Conservation (phyloP, 352 stramenopile genomes). For the Peronospora tabacina region DNA sequence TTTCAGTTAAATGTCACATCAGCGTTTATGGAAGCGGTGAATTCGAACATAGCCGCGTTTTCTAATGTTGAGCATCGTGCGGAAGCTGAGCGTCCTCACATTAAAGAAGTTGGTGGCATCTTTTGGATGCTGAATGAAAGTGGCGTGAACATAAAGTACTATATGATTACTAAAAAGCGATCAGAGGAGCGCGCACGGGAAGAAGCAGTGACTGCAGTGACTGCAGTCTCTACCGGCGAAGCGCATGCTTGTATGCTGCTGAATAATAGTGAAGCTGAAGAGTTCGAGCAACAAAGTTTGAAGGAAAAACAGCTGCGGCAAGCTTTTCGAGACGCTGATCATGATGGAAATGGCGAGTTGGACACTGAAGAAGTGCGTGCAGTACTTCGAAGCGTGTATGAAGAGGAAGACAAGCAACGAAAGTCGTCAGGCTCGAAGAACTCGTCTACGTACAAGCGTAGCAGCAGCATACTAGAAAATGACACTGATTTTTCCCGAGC, state of each 20-base stretch:
- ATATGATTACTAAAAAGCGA: conserved; percentile 66
- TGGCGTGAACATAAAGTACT: conserved; percentile 74
- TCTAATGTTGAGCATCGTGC: conserved; percentile 44
- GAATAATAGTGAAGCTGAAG: conserved; percentile 56
- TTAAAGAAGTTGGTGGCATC: conserved; percentile 72
- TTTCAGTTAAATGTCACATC: conserved; percentile 83
- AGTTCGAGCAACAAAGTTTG: conserved; percentile 69
- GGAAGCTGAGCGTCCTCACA: conserved; percentile 54
- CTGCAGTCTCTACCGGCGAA: conserved; percentile 39
- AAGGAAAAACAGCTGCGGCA: conserved; percentile 83
- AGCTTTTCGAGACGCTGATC: conserved; percentile 69
- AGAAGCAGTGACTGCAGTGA: conserved; percentile 52
- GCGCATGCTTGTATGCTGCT: conserved; percentile 57
- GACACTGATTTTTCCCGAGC: conserved; percentile 48
- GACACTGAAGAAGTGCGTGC: conserved; percentile 68
- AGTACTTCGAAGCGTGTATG: conserved; percentile 63
- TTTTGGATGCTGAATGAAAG: conserved; percentile 85
- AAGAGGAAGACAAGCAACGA: conserved; percentile 56
- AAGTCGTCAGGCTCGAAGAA: conserved; percentile 24
- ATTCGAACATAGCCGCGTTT: conserved; percentile 56
- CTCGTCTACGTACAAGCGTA: conserved; percentile 32
- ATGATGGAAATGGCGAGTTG: conserved; percentile 67
- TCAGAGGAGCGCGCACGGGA: conserved; percentile 36
- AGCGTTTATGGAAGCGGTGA: conserved; percentile 76
- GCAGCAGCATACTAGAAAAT: conserved; percentile 44